phyloP scores from a whole-genome alignment of 2,329 filamentous ascomycete species.

The Leptoxyphium fumago region DNA sequence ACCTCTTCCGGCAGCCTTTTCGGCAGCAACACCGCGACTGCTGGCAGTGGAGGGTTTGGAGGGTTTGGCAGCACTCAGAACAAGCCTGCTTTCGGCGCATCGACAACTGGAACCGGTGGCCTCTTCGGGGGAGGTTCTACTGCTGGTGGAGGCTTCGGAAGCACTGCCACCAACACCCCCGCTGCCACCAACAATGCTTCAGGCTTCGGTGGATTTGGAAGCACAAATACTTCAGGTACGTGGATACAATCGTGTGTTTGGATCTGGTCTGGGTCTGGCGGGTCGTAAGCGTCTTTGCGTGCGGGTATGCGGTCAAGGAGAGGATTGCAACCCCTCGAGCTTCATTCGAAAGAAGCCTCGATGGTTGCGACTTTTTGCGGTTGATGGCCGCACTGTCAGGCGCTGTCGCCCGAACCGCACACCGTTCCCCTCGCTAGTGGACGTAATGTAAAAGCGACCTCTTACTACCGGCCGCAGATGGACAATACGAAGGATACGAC shows the following conservation, averaged over 20 bases:
- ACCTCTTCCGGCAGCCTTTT: slow-evolving; percentile 11
- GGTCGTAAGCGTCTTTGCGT: slow-evolving; percentile 14
- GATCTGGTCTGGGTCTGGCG: slow-evolving; percentile 28
- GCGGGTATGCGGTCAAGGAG: too few relatives aligned
- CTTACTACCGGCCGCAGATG: background rate
- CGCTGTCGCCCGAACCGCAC: background rate
- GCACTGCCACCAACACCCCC: slow-evolving; percentile 5
- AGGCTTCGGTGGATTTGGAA: slow-evolving; percentile 14
- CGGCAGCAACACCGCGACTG: slow-evolving; percentile 14
- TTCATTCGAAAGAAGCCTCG: too few relatives aligned
- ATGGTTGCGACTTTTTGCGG: too few relatives aligned
- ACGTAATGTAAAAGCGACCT: background rate
- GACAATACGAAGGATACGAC: background rate
- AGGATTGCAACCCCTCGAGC: too few relatives aligned
- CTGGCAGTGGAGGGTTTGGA: slow-evolving; percentile 11
- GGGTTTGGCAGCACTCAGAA: slow-evolving; percentile 8
- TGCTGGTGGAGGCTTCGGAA: slow-evolving; percentile 14
- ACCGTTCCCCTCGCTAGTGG: background rate
- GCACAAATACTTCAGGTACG: slow-evolving; percentile 13
- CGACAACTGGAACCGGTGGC: slow-evolving; percentile 16
- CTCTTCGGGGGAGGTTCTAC: slow-evolving; percentile 16
- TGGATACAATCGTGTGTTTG: slow-evolving; percentile 10
- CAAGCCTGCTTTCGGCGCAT: slow-evolving; percentile 14
- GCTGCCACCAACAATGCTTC: background rate
- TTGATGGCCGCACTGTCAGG: too few relatives aligned